Evolutionary conservation across 1,284 basidiomycete genomes (phyloP).

Genomic region (Puccinia novopanici): DNA sequence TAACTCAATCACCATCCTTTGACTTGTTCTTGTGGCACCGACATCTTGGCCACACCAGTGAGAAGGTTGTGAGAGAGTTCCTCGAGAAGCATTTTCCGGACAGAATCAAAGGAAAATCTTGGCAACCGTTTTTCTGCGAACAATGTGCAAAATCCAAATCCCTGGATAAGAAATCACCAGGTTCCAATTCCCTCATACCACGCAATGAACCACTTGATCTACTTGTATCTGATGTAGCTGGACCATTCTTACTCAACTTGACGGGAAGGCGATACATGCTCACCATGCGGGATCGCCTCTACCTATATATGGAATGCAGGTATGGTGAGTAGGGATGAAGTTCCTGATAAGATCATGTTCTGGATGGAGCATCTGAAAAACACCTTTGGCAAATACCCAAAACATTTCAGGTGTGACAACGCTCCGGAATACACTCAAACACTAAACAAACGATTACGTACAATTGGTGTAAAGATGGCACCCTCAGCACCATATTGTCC

Average conservation of each 20-base stretch:
- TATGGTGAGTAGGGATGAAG: background rate
- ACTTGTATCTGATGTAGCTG: constrained; percentile 14
- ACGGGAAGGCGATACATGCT: background rate
- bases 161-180: too few species aligned
- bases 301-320: background rate
- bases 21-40: background rate
- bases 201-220: too few species aligned
- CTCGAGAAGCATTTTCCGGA: background rate
- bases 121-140: constrained; percentile 16
- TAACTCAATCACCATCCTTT: background rate
- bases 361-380: constrained; percentile 4
- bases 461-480: background rate
- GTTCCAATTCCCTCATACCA: too few species aligned
- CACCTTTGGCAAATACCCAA: background rate
- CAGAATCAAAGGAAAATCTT: background rate
- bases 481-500: background rate
- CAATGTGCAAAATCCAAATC: constrained; percentile 10
- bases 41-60: too few species aligned
- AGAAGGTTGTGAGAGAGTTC: background rate
- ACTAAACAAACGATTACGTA: background rate
- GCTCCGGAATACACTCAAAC: background rate
- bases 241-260: too few species aligned
- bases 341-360: background rate
- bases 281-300: background rate
- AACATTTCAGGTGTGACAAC: background rate